Evolutionary conservation across 2,329 filamentous ascomycete species (phyloP).

Genomic region (Neopestalotiopsis rosae): DNA sequence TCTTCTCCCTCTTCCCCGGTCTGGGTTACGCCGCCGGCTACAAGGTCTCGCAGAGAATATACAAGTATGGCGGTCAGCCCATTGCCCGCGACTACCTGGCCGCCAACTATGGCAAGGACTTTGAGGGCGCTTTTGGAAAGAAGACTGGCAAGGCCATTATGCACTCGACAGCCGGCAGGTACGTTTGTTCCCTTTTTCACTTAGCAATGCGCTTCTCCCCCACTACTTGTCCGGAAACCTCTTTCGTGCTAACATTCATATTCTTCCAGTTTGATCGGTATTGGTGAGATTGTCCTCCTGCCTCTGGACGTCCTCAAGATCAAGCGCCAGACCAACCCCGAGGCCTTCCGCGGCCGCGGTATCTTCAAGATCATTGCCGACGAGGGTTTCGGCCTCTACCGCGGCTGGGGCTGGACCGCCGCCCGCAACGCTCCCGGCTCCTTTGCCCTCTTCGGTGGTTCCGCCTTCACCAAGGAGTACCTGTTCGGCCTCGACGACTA

Average conservation of each 20-base stretch:
- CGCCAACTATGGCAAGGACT: conserved; percentile 78
- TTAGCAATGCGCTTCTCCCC: not conserved
- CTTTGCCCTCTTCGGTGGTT: conserved; percentile 97
- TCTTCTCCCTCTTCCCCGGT: conserved; percentile 94
- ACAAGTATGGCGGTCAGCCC: conserved; percentile 98
- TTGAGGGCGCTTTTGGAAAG: conserved; percentile 90
- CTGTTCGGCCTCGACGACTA: conserved; percentile 89
- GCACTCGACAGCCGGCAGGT: conserved; percentile 95
- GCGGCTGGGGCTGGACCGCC: conserved; percentile 97
- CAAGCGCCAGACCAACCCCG: conserved; percentile 98
- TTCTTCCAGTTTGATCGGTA: conserved; percentile 78
- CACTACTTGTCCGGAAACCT: not conserved
- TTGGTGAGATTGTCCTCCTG: conserved; percentile 94
- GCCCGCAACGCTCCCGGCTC: conserved; percentile 96
- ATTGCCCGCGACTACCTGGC: conserved; percentile 90
- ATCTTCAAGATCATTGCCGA: conserved; percentile 88
- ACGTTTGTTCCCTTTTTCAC: conserved; percentile 29
- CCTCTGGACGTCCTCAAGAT: conserved; percentile 98
- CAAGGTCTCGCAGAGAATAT: conserved; percentile 96
- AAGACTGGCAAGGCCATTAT: conserved; percentile 98
- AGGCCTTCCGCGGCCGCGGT: conserved; percentile 94
- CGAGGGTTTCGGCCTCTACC: conserved; percentile 94
- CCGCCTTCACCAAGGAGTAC: conserved; percentile 97
- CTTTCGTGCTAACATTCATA: conserved; percentile 14
- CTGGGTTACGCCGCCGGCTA: conserved; percentile 97